phyloP scores from a whole-genome alignment of 768 basidiomycete species.

The Collybiopsis luxurians region DNA sequence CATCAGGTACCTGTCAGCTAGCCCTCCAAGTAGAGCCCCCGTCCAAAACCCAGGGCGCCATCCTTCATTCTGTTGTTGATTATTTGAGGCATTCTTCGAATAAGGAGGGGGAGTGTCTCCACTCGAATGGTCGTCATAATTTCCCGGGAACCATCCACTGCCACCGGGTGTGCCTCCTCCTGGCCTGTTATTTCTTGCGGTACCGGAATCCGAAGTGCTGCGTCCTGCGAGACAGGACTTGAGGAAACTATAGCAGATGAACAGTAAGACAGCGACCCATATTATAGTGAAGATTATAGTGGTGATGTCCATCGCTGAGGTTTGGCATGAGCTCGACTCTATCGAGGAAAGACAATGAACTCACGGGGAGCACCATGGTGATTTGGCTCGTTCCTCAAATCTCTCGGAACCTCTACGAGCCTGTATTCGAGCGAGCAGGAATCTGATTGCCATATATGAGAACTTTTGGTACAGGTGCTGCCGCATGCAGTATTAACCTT shows the following conservation, averaged over 20 bases:
- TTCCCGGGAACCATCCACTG: constrained; percentile 52
- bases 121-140: constrained; percentile 30
- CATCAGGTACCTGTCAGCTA: constrained; percentile 54
- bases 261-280: constrained; percentile 50
- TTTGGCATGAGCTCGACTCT: not conserved
- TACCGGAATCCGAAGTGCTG: constrained; percentile 26
- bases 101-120: constrained; percentile 56
- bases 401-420: constrained; percentile 64
- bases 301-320: constrained; percentile 43
- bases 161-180: constrained; percentile 26
- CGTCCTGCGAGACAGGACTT: constrained; percentile 44
- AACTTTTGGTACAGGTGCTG: too few species aligned
- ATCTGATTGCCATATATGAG: constrained; percentile 38
- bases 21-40: constrained; percentile 71
- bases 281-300: constrained; percentile 52
- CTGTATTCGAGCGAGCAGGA: constrained; percentile 87
- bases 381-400: constrained; percentile 28
- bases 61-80: constrained; percentile 16
- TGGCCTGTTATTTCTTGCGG: not conserved
- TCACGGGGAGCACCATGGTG: not conserved
- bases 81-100: constrained; percentile 33
- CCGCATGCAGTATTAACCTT: too few species aligned
- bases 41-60: constrained; percentile 79
- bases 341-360: not conserved
- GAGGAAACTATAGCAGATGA: constrained; percentile 59